A percentile compares a stretch with the other conserved stretches of the same genome.
Conservation (phyloP, 1,284 basidiomycete genomes). For the Rhizoctonia solani region DNA sequence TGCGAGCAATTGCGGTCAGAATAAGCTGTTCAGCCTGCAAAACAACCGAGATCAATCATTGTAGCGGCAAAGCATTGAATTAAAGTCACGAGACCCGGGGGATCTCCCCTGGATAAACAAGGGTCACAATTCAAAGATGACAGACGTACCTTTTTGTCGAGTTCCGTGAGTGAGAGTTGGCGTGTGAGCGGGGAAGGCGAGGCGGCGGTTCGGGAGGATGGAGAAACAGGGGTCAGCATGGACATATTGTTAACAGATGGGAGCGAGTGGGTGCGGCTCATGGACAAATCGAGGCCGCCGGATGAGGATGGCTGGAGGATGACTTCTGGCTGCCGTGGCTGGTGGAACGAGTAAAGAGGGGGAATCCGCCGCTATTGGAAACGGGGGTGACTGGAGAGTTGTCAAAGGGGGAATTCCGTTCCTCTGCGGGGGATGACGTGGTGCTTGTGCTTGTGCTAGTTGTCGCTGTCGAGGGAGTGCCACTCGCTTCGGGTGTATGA, state of each 20-base stretch:
- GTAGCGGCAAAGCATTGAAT: background rate
- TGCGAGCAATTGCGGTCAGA: constrained; percentile 16
- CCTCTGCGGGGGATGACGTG: constrained; percentile 27
- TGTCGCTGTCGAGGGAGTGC: background rate
- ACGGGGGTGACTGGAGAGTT: constrained; percentile 8
- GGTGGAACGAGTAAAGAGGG: constrained; percentile 1
- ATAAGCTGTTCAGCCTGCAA: constrained; percentile 32
- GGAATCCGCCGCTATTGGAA: background rate
- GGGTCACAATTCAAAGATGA: background rate
- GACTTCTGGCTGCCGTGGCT: constrained; percentile 1
- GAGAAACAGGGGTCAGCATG: constrained; percentile 30
- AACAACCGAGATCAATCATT: constrained; percentile 13
- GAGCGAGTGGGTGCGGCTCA: constrained; percentile 31
- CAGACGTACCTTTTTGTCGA: constrained; percentile 31
- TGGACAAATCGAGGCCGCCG: constrained; percentile 21
- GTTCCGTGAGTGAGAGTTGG: constrained; percentile 29
- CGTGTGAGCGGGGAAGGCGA: constrained; percentile 27
- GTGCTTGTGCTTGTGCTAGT: constrained; percentile 27
- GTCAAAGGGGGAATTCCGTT: constrained; percentile 27
- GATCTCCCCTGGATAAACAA: constrained; percentile 15
- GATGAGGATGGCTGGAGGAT: constrained; percentile 11
- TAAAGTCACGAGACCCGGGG: constrained; percentile 11
- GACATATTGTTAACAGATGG: constrained; percentile 11
- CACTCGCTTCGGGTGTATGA: background rate
- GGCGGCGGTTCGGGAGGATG: constrained; percentile 7